Evolutionary conservation across 768 basidiomycete species (phyloP).

Genomic region (Podaxis mareebaensis): DNA sequence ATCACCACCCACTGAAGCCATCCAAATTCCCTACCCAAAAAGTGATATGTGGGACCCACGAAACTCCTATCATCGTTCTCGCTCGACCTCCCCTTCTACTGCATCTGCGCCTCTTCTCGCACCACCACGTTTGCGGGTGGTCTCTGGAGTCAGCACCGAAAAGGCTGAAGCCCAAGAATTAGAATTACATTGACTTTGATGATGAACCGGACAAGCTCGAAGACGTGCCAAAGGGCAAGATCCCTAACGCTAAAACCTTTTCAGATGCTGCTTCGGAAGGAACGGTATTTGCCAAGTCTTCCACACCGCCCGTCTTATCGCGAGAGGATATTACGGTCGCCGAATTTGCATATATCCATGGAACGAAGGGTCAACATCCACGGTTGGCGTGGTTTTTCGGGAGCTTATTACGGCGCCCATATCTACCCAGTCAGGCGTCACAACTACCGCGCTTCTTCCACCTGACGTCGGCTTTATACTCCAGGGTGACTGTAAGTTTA

Average conservation of each 20-base stretch:
- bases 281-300: constrained; percentile 20
- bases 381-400: not conserved
- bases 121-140: constrained; percentile 56
- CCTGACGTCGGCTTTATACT: constrained; percentile 59
- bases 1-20: constrained; percentile 17
- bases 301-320: constrained; percentile 24
- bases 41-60: constrained; percentile 21
- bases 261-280: constrained; percentile 25
- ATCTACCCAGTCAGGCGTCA: not conserved
- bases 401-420: not conserved
- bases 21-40: constrained; percentile 24
- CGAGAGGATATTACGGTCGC: constrained; percentile 28
- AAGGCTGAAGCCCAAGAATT: constrained; percentile 78
- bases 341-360: constrained; percentile 13
- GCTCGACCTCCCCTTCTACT: constrained; percentile 37
- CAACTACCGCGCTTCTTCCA: constrained; percentile 37
- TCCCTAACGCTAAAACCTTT: constrained; percentile 38
- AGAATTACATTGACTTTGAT: constrained; percentile 66
- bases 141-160: constrained; percentile 71
- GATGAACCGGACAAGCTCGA: constrained; percentile 78
- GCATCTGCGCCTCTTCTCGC: constrained; percentile 48
- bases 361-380: not conserved
- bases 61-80: constrained; percentile 30
- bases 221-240: constrained; percentile 62
- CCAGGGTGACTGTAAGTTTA: constrained; percentile 60